Evolutionary conservation across 257 asterid species (phyloP), one percentile per base, ranked within the genome.

Genomic region (Ophiorrhiza pumila): DNA sequence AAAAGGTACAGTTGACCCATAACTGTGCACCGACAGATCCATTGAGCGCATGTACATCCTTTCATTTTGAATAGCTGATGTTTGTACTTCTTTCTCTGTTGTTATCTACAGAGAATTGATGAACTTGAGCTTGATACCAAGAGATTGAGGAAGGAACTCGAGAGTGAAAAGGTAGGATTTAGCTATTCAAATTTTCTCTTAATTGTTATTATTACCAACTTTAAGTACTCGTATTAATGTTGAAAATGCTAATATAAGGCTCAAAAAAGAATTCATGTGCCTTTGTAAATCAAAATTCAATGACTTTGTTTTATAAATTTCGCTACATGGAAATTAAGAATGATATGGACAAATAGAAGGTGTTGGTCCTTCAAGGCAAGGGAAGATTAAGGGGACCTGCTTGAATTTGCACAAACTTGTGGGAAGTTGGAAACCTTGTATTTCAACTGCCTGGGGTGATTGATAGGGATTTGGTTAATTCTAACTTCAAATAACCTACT

Each of bases 91-190:
- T 39, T 73, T 61, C 58, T n/a, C 27, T 71, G 37, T 61, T 13
- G 53, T 78, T 70, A 18, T 75, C 79, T 60, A 43, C 84, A 94
- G 99, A 90, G 88, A 88, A 73, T 89, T 53, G 97, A 90, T 81
- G 98, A 95, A 77, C 91, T 92, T 65, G 96, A 95, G 74, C 86
- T 55, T 78, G 98, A 90, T 77, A 83, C 76, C 49, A 86, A 86
- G 74, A 85, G 83, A 72, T 75, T 89, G 84, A 83, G 78, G 81
- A 87, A 92, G 81, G 97, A 95, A 87, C 94, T 95, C 29, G 98
- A 95, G 82, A 81, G 77, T 66, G 98, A 95, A 77, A 95, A 95
- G 99, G 99, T 94, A 92, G 84, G 89, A 76, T 73, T 77, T 85
- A 52, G 77, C 74, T 45, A 74, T 81, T 77, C 67, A 41, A 68